Evolutionary conservation across 345 rosid genomes (phyloP), one percentile per base, ranked within the genome.

Genomic region (Theobroma cacao): DNA sequence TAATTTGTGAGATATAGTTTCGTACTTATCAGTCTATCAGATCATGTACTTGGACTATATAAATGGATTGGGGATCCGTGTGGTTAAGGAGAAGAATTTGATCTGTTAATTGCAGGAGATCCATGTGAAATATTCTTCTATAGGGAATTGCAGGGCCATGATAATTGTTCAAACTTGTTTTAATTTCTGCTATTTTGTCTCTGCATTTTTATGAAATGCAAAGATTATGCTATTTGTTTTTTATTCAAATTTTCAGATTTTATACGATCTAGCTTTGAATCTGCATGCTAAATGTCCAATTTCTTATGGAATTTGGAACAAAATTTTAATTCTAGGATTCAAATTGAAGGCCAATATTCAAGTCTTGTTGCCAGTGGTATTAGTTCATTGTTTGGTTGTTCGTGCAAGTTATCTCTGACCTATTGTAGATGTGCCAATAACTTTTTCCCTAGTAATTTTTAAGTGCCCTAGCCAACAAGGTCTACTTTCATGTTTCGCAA

Each of bases 121-220:
- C 73, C 20, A 64, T 65, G 47, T 65, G 17, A 65, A 38, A 20
- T 9, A 17, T 65, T 45, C 58, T 26, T 3, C 43, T 14, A 50
- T 69, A 45, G 14, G 74, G 18, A 68, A 68, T 41, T 68, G 34
- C 14, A 40, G 53, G 15, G 72, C 53, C 34, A 5, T 69, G 7
- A 45, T 56, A 47, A 15, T 69, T 10, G 30, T 69, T 26, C 50
- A 67, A 41, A 43, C 53, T 41, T 67, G 56, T 68, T 31, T 66
- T 28, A 2, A 4, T 67, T 43, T 43, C 53, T 67, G 52, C 34
- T 5, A 5, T 43, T 14, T 43, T 24, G 11, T 22, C 11, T 22
- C 72, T 67, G 72, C 43, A 67, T 40, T 67, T 67, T 67, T 22
- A 45, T 67, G 72, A 24, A 38, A 24, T 68, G 56, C 38, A 26